Evolutionary conservation across 768 basidiomycete genomes (phyloP).

Genomic region (Auricularia sp.): DNA sequence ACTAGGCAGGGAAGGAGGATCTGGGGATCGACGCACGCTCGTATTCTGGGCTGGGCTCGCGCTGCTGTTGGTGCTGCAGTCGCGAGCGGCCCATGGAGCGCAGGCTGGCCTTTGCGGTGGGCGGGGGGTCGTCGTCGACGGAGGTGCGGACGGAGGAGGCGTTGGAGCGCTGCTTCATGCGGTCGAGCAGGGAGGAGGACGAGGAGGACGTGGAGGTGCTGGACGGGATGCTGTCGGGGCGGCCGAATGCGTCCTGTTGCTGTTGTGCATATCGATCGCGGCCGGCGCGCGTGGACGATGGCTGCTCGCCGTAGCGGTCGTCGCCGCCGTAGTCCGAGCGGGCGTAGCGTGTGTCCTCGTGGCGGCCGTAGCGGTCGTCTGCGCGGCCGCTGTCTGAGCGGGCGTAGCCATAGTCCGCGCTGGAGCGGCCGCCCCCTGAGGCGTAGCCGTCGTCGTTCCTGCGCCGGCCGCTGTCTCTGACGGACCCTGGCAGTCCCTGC

Average conservation of each 20-base stretch:
- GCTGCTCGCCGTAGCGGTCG: background rate
- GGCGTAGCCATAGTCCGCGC: background rate
- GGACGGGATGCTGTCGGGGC: slow-evolving; percentile 11
- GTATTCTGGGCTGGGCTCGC: background rate
- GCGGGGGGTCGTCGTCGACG: background rate
- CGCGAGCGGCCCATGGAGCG: background rate
- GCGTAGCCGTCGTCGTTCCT: background rate
- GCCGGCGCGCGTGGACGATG: slow-evolving; percentile 15
- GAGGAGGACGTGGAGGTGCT: slow-evolving; percentile 20
- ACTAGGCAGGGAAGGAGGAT: background rate
- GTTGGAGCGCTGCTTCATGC: slow-evolving; percentile 24
- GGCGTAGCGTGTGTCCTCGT: background rate
- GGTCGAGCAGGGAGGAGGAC: slow-evolving; percentile 28
- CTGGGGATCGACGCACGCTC: background rate
- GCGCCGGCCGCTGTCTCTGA: no score
- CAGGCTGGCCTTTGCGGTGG: background rate
- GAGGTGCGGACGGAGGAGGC: slow-evolving; percentile 32
- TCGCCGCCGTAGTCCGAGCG: background rate
- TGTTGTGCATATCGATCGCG: slow-evolving; percentile 24
- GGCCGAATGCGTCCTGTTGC: background rate
- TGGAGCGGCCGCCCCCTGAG: background rate
- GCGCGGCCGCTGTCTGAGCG: background rate
- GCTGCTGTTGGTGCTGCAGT: background rate
- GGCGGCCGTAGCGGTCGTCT: background rate
- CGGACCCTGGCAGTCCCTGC: no score